Base-by-base conservation (phyloP, 768 basidiomycete species). In the Pleurotus tuoliensis region DNA sequence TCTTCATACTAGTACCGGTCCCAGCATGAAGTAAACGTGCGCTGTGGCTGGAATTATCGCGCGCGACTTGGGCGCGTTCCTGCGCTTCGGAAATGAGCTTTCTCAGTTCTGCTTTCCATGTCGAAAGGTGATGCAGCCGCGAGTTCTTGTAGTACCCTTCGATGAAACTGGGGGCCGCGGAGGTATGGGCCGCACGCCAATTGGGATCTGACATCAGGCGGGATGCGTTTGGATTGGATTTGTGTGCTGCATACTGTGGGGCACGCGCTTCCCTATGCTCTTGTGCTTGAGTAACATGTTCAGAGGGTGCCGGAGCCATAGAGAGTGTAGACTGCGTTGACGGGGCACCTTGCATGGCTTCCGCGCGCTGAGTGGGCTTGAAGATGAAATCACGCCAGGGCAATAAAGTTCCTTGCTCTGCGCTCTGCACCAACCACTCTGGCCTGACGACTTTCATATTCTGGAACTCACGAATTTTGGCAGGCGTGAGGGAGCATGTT, bases 51-150 rank as follows among this genome's bases (percentile, higher is more conserved):
- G 55, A 56, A 44, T 71, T 63, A 22, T 64, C 64, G 39, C 70
- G 64, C 9, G 75, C 64, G 18, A 61, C 60, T 65, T 92, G 89
- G 0, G 82, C 83, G 7, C 80, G 80, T 60, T 86, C 84, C 64
- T 92, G 90, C 0, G 94, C 92, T 64, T 90, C 82, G 15, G 82
- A 77, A 1, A 97, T 90, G 7, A 97, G 79, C 13, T 77, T 74
- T 64, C 86, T 87, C 39, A 98, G 77, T 64, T 98, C 95, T 0
- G 90, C 82, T 69, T 98, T 99, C 92, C 92, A 96, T 2, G 84
- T 88, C 4, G 90, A 86, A 9, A 99, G 71, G 64, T 95, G 89
- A 63, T 99, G 97, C n/a, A 99, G 75, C 1, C 97, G 87, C 1
- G 90, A 93, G 65, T 97, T 88, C 66, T 82, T 83, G 71, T 85